These are phyloP conservation scores for Arctostaphylos glauca DNA, from an alignment of 148 eudicot genomes.

Conservation along the genomic window DNA sequence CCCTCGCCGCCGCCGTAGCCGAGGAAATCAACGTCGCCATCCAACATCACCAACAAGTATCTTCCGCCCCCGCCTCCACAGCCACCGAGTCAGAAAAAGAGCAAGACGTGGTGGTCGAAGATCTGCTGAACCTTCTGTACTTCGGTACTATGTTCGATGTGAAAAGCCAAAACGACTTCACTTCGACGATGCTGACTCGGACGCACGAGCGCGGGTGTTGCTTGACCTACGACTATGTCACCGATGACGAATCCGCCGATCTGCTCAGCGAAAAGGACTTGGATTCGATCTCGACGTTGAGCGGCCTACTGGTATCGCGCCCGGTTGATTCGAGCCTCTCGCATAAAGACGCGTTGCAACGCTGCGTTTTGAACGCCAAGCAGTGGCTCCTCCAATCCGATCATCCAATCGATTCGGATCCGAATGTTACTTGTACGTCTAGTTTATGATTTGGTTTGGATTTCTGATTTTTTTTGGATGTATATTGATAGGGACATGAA, in stretches of 20 bases:
- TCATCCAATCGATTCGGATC: slow-evolving; percentile 44
- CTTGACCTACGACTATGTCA: slow-evolving; percentile 81
- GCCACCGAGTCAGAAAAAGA: not conserved
- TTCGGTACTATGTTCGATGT: slow-evolving; percentile 81
- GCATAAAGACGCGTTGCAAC: slow-evolving; percentile 60
- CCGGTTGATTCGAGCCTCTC: slow-evolving; percentile 67
- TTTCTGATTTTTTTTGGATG: not conserved
- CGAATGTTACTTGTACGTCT: slow-evolving; percentile 55
- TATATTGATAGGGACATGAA: not conserved
- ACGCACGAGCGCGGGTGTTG: slow-evolving; percentile 82
- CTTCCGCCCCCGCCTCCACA: not conserved
- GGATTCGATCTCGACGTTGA: slow-evolving; percentile 68
- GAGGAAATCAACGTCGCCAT: slow-evolving; percentile 53
- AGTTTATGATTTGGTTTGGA: not conserved
- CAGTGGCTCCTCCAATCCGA: slow-evolving; percentile 64
- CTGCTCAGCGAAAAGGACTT: slow-evolving; percentile 63
- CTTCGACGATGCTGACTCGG: slow-evolving; percentile 54
- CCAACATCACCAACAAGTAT: not conserved
- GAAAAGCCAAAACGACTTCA: slow-evolving; percentile 52
- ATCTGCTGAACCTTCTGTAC: slow-evolving; percentile 66
- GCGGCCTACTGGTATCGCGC: slow-evolving; percentile 54
- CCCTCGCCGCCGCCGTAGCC: slow-evolving; percentile 50
- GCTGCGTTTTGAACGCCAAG: slow-evolving; percentile 63
- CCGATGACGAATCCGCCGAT: slow-evolving; percentile 74
- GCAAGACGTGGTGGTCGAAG: slow-evolving; percentile 30